Base-by-base conservation (phyloP, 768 basidiomycete species). In the Asterophora lycoperdoides region DNA sequence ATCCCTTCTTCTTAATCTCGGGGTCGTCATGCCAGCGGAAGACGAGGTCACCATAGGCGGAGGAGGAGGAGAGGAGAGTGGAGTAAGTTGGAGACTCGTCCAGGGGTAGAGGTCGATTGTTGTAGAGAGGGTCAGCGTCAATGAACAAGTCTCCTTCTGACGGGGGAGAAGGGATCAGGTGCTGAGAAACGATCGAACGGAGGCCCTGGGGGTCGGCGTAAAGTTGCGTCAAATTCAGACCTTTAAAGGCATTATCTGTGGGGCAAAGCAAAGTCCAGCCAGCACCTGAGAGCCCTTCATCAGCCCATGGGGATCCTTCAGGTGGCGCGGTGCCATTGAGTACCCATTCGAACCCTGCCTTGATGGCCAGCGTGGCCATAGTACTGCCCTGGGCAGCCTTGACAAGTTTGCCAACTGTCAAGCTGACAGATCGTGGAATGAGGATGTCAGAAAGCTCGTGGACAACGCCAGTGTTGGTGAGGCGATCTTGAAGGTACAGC, bases 251-350 rank as follows among this genome's bases (percentile, higher is more conserved):
- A 49, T 87, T 85, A 60, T 99, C 96, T 5, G 83, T 81, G 3
- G 96, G 96, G 56, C 89, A 93, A 17, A 99, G 75, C 4, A 99
- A 66, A 1, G 93, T 95, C 85, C 94, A 98, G 3, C 85, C 83
- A 8, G 65, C 67, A 19, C 71, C 75, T 15, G 63, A 60, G n/a
- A 77, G 58, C 38, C 68, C 74, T 48, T 64, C 60, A 13, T 81
- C 73, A 5, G 76, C 77, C 83, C 84, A 89, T 9, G 68, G 70
- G 8, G 85, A 84, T 46, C 73, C 84, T 56, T 82, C 79, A 4
- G 89, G 87, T 6, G 88, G 88, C 0, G 77, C 69, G 5, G 83
- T 88, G 4, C 94, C 95, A 55, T 97, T 85, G 47, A 97, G 69
- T 32, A 96, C 69, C 93, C 94, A 97, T 32, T 86, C 87, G 50